Evolutionary conservation across 2,329 filamentous ascomycete genomes (phyloP), one percentile per base, ranked within the genome.

Genomic region (Leptographium radiaticola): DNA sequence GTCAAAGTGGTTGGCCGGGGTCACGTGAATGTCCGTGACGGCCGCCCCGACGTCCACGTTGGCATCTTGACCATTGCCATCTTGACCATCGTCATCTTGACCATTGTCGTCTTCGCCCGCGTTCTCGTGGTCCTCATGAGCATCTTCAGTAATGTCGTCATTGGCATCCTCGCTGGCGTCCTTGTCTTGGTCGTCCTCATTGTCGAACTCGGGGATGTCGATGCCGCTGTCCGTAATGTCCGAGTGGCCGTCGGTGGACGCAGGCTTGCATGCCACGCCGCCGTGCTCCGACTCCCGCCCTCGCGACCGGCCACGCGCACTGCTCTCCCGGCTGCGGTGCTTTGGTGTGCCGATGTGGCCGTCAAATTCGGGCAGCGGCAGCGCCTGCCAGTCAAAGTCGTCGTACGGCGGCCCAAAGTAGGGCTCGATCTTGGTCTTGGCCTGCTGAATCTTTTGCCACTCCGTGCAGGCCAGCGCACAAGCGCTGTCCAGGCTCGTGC

Each of bases 341-440:
- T 50, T 16, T 4, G 52, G 36, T 12, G 48, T 50, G 33, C 43
- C 39, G 6, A 30, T 39, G 52, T 30, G 50, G 42, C 52, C 45
- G 38, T 56, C 51, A 15, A 66, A 63, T 53, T 65, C 64, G 18
- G 63, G 62, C 51, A 67, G 60, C 53, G 66, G 65, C 43, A 67
- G 56, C 5, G 64, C 62, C 58, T 67, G 65, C 66, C 65, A 67
- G 57, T 67, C 66, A 36, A 62, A 67, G 53, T 67, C 63, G 51
- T 67, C 65, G 48, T 63, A 67, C 0, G 65, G 65, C 8, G 65
- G 66, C 3, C 66, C 66, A 53, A 67, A 67, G 56, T 67, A 67
- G 3, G 65, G 64, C 61, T 68, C 66, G 55, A 68, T 65, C 62
- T 67, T 67, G 55, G 64, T 63, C 4, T 56, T 45, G 6, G 66